A percentile compares a stretch with the other conserved stretches of the same genome.
phyloP scores from a whole-genome alignment of 345 rosid genomes.

The Excoecaria agallocha region DNA sequence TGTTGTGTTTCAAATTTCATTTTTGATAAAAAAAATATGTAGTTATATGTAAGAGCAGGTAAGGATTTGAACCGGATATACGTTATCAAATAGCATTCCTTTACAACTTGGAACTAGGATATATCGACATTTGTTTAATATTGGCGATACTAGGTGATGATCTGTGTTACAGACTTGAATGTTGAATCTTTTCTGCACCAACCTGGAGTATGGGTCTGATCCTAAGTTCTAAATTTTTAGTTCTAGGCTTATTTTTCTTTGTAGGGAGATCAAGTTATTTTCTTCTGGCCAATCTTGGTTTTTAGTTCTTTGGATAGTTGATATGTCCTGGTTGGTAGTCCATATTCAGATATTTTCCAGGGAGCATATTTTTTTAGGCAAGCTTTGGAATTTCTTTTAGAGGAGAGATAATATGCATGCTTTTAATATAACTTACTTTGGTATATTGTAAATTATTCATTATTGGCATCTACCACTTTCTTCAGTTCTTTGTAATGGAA shows the following conservation, averaged over 20 bases:
- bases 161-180: background rate
- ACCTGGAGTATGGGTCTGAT: background rate
- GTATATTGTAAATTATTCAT: background rate
- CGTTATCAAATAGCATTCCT: background rate
- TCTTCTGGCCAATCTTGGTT: background rate
- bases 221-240: background rate
- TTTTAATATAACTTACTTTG: background rate
- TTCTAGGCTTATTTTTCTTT: background rate
- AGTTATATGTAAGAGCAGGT: background rate
- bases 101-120: background rate
- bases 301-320: background rate
- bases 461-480: background rate
- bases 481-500: background rate
- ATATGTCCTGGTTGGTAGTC: background rate
- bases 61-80: background rate
- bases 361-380: background rate
- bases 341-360: background rate
- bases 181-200: background rate
- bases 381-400: too few species aligned
- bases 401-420: background rate
- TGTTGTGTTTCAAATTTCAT: background rate
- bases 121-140: background rate
- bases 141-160: background rate
- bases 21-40: too few species aligned
- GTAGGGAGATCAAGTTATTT: background rate